These are phyloP conservation scores for Limonium bicolor DNA, from an alignment of 148 eudicot species.

Conservation along the genomic window DNA sequence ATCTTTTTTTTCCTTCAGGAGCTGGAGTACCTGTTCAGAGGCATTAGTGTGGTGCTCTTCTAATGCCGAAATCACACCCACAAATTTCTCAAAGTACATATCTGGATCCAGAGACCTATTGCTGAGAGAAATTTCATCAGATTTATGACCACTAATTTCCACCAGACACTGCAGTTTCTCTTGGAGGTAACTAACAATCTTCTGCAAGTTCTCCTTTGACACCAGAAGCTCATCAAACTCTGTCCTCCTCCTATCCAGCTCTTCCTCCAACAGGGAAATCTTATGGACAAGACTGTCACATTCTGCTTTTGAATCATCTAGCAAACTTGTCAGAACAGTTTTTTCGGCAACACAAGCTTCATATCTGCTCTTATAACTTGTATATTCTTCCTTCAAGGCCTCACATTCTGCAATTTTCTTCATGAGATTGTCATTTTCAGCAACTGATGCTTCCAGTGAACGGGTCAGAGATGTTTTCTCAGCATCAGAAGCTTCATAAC, in stretches of 20 bases:
- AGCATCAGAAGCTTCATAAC: no score
- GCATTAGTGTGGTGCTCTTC: constrained; percentile 38
- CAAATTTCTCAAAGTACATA: constrained; percentile 12
- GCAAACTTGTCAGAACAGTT: constrained; percentile 20
- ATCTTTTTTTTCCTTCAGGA: constrained; percentile 41
- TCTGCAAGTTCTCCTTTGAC: constrained; percentile 31
- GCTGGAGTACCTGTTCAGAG: constrained; percentile 17
- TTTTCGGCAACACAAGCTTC: constrained; percentile 40
- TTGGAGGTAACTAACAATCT: constrained; percentile 22
- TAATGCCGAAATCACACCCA: constrained; percentile 18
- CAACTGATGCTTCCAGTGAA: no score
- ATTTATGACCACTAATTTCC: constrained; percentile 18
- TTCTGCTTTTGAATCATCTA: constrained; percentile 21
- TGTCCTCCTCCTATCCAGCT: constrained; percentile 24
- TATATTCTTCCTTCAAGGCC: constrained; percentile 19
- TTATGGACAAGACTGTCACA: constrained; percentile 27
- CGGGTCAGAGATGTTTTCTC: no score
- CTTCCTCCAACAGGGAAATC: constrained; percentile 30
- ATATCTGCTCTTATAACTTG: constrained; percentile 28
- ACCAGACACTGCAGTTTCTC: constrained; percentile 35
- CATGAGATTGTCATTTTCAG: no score
- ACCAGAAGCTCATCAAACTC: constrained; percentile 22
- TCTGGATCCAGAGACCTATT: constrained; percentile 7
- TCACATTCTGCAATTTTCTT: constrained; percentile 43
- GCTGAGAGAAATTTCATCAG: constrained; percentile 7